phyloP scores from a whole-genome alignment of 2,329 filamentous ascomycete genomes.

The Lasiodiplodia citricola region DNA sequence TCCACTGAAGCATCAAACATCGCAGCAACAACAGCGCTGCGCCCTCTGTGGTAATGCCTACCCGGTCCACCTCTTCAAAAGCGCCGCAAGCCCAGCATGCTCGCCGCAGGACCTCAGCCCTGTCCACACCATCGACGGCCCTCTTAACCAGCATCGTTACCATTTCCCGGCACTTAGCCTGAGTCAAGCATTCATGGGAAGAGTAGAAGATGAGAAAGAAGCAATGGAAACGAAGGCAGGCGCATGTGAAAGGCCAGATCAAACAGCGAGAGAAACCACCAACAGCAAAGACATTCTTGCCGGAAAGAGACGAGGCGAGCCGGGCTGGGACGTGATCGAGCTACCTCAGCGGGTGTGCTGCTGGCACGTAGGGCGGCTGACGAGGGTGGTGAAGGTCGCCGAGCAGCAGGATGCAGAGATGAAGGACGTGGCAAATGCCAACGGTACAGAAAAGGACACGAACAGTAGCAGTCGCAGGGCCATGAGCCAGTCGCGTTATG shows the following conservation, averaged over 20 bases:
- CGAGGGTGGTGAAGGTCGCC: constrained; percentile 32
- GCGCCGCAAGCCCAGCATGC: constrained; percentile 39
- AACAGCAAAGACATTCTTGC: not conserved
- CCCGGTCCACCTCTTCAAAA: constrained; percentile 37
- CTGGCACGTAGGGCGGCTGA: constrained; percentile 41
- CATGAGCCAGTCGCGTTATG: too few relatives aligned
- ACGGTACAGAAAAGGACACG: not conserved
- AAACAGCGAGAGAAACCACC: not conserved
- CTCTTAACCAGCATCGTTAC: not conserved
- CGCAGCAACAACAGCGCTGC: constrained; percentile 33
- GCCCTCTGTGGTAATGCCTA: constrained; percentile 40
- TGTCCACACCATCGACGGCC: not conserved
- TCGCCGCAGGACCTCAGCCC: not conserved
- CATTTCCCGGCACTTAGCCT: not conserved
- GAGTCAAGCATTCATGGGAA: not conserved
- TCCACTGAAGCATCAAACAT: not conserved
- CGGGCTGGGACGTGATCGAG: constrained; percentile 33
- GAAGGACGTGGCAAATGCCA: not conserved
- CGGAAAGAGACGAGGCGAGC: not conserved
- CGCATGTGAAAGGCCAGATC: not conserved
- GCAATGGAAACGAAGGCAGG: not conserved
- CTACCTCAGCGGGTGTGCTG: constrained; percentile 40
- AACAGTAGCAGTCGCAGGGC: not conserved
- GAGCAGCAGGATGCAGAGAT: not conserved
- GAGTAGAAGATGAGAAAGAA: not conserved